Base-by-base conservation (phyloP, 768 basidiomycete species). In the Xerocomellus dryophilus region DNA sequence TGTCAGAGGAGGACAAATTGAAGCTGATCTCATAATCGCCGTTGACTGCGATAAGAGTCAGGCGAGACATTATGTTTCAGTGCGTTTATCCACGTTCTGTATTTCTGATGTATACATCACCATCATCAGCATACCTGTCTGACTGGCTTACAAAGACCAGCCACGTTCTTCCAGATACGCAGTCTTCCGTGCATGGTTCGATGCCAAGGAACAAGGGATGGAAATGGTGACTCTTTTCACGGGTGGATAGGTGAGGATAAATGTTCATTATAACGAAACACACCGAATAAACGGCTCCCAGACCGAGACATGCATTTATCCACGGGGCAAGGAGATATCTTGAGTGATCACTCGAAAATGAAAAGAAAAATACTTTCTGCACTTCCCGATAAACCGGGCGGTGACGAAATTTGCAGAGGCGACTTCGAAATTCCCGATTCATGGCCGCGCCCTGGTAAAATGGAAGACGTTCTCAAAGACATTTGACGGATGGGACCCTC, bases 341-440 rank as follows among this genome's bases (percentile, higher is more conserved):
- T 10, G 10, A 0, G 29, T 29, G 29, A 29, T 29, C 29, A 29
- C 29, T 29, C 29, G 29, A 29, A 29, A 29, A 10, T 10, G 27
- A 29, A 27, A 6, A 29, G 27, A 8, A 29, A 29, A 29, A 5
- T 10, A 10, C 29, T 29, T 29, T 29, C 29, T 29, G 29, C 29
- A 6, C 12, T 35, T 35, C 34, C 34, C 3, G 34, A 29, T 29
- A 29, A 29, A 29, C 3, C 29, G 29, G 10, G 29, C 29, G 9
- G 9, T 29, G 29, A 29, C 29, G 34, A 35, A 17, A 17, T 15
- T 21, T 42, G n/a, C 23, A 62, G 59, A 51, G 29, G 61, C 23
- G 46, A 53, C 42, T 45, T 56, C 10, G 61, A 66, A 43, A 58
- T 67, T 36, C 57, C 53, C 31, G 63, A 59, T 39, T 60, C 61